Conservation (phyloP, 106 monocot genomes). For the Acanthochlamys bracteata region DNA sequence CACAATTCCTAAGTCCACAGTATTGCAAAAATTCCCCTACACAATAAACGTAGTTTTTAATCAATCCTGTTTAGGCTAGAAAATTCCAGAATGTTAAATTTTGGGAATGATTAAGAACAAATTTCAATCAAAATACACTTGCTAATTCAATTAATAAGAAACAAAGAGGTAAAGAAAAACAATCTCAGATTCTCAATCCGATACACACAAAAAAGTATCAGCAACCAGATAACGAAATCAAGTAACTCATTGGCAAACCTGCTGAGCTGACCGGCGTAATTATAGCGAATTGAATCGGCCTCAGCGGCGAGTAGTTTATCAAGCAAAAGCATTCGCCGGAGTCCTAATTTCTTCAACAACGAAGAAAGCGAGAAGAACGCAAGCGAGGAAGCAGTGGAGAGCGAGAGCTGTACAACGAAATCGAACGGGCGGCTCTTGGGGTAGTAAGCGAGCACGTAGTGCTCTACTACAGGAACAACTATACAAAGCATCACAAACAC, state of each 20-base stretch:
- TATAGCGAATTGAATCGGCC: constrained; percentile 34
- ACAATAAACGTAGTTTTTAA: no score
- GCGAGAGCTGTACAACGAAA: constrained; percentile 52
- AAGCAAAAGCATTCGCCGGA: constrained; percentile 62
- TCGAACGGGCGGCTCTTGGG: constrained; percentile 42
- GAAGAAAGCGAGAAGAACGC: constrained; percentile 61
- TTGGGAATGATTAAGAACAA: no score
- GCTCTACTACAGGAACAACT: constrained; percentile 43
- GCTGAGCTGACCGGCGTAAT: constrained; percentile 52
- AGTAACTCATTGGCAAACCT: not conserved
- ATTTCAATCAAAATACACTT: no score
- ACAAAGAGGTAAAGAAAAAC: not conserved
- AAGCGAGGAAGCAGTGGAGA: constrained; percentile 49
- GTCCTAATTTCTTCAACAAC: constrained; percentile 38
- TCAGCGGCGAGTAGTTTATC: constrained; percentile 60
- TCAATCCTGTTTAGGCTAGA: no score
- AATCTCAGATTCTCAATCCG: not conserved
- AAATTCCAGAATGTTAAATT: no score
- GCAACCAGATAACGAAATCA: not conserved
- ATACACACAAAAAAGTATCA: not conserved
- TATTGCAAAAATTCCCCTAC: no score
- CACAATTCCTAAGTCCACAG: no score
- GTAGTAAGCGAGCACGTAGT: constrained; percentile 51
- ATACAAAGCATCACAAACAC: constrained; percentile 47
- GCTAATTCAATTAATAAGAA: no score